Evolutionary conservation across 176 grass and related monocot species (phyloP).

Genomic region (Leersia perrieri): DNA sequence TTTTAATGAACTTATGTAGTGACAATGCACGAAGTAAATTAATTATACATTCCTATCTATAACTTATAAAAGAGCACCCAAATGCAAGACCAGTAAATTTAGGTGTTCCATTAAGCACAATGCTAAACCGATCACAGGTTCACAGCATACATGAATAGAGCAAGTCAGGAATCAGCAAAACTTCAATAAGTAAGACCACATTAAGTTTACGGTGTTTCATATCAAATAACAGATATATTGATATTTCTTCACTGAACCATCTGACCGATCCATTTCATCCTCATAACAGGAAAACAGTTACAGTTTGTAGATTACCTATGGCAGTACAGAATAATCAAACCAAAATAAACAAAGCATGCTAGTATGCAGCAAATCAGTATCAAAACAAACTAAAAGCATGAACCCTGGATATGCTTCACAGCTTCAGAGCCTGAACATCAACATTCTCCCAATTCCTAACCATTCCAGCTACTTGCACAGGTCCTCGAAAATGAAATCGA

Average conservation of each 20-base stretch:
- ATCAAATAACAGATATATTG: neutral
- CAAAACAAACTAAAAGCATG: neutral
- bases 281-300: conserved; percentile 8
- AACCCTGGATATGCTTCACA: neutral
- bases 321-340: neutral
- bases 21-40: neutral
- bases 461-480: neutral
- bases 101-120: neutral
- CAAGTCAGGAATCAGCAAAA: conserved; percentile 16
- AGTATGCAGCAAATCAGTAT: neutral
- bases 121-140: neutral
- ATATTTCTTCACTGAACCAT: conserved; percentile 8
- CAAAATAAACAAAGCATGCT: neutral
- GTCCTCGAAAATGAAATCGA: conserved; percentile 1
- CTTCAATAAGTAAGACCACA: neutral
- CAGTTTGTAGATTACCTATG: neutral
- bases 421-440: neutral
- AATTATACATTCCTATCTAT: neutral
- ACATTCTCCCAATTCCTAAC: neutral
- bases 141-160: neutral
- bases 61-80: neutral
- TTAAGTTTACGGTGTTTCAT: neutral
- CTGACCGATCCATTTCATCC: neutral
- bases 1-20: neutral
- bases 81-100: neutral